phyloP scores from a whole-genome alignment of 805 yeast species.

The Suhomyces sp. region DNA sequence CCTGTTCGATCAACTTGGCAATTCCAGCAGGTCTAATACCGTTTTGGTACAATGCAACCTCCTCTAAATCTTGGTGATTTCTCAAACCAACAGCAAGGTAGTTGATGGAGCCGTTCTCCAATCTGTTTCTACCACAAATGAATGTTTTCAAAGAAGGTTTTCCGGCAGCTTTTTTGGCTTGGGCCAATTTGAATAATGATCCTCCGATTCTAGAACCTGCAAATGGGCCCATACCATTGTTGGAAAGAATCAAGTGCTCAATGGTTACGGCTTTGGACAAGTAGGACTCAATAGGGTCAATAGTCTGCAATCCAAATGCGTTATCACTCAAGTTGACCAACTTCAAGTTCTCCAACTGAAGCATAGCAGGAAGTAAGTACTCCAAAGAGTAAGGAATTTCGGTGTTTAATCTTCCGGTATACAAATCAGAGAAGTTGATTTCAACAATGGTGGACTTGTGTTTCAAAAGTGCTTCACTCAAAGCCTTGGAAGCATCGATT shows the following conservation, averaged over 20 bases:
- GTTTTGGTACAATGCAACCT: slow-evolving; percentile 83
- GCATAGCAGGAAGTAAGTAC: slow-evolving; percentile 67
- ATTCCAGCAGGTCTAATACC: slow-evolving; percentile 97
- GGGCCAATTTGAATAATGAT: slow-evolving; percentile 70
- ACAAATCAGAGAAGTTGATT: slow-evolving; percentile 85
- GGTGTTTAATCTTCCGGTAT: slow-evolving; percentile 90
- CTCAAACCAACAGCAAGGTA: slow-evolving; percentile 82
- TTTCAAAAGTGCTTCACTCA: slow-evolving; percentile 55
- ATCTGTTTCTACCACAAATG: slow-evolving; percentile 94
- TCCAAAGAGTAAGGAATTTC: slow-evolving; percentile 87
- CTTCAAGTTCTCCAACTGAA: slow-evolving; percentile 63
- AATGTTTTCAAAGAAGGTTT: slow-evolving; percentile 69
- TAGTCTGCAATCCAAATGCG: slow-evolving; percentile 95
- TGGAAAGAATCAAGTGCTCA: slow-evolving; percentile 83
- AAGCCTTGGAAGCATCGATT: slow-evolving; percentile 73
- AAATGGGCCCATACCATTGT: slow-evolving; percentile 97
- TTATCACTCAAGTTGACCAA: slow-evolving; percentile 87
- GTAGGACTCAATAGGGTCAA: slow-evolving; percentile 81
- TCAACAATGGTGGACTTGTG: slow-evolving; percentile 52
- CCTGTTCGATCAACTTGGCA: slow-evolving; percentile 65
- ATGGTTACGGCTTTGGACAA: slow-evolving; percentile 72
- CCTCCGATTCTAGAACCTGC: slow-evolving; percentile 94
- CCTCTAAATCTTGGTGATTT: slow-evolving; percentile 70
- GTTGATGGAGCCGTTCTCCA: slow-evolving; percentile 90
- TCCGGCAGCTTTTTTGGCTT: slow-evolving; percentile 53